Percentiles rank a stretch among this genome's conserved stretches.
Evolutionary conservation across 371 early-diverging fungal genomes (phyloP).

Genomic region (Apophysomyces elegans): DNA sequence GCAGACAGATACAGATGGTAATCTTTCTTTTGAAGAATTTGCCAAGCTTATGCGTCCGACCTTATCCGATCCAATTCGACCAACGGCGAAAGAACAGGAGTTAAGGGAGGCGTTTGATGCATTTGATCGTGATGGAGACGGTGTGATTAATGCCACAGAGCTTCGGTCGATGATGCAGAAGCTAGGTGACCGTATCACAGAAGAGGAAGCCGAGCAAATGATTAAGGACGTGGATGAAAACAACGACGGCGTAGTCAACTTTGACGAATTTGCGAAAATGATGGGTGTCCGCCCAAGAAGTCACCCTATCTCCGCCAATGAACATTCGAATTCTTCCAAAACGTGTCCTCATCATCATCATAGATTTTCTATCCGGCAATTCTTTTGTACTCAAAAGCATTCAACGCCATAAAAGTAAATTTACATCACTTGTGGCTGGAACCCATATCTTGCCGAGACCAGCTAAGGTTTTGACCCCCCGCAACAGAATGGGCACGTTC

Average conservation of each 20-base stretch:
- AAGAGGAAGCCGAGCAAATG: slow-evolving; percentile 39
- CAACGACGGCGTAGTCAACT: slow-evolving; percentile 47
- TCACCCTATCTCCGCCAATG: not conserved
- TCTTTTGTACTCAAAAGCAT: slow-evolving; percentile 29
- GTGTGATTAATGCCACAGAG: slow-evolving; percentile 40
- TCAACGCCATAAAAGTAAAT: slow-evolving; percentile 7
- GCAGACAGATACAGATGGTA: slow-evolving; percentile 25
- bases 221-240: slow-evolving; percentile 48
- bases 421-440: slow-evolving; percentile 7
- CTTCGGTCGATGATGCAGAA: slow-evolving; percentile 51
- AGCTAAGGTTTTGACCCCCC: not conserved
- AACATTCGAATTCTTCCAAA: not conserved
- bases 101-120: slow-evolving; percentile 50
- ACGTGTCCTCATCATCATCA: slow-evolving; percentile 30
- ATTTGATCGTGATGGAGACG: slow-evolving; percentile 50
- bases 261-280: slow-evolving; percentile 45
- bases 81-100: slow-evolving; percentile 41
- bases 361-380: slow-evolving; percentile 32
- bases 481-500: not conserved
- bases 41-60: slow-evolving; percentile 49
- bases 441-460: not conserved
- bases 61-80: slow-evolving; percentile 33
- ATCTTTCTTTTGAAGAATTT: slow-evolving; percentile 45
- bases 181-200: slow-evolving; percentile 42
- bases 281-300: slow-evolving; percentile 38